Conservation (phyloP, 257 asterid species). For the Nicotiana noctiflora region DNA sequence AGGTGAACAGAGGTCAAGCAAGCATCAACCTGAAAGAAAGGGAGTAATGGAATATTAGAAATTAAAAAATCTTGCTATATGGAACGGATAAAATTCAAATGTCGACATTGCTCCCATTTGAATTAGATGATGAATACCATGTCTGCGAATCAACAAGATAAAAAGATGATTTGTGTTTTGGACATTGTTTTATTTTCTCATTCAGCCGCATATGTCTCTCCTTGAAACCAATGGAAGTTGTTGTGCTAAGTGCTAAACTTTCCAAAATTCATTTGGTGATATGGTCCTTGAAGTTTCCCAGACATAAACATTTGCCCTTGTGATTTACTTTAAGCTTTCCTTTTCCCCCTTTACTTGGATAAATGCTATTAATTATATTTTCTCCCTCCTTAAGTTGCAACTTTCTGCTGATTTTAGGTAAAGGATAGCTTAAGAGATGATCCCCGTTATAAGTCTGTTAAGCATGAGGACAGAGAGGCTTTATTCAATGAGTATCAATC, state of each 20-base stretch:
- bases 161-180: not conserved
- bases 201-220: not conserved
- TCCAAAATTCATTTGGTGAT: not conserved
- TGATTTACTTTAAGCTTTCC: not conserved
- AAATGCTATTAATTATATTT: not conserved
- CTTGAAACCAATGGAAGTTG: not conserved
- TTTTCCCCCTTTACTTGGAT: not conserved
- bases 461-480: slow-evolving; percentile 81
- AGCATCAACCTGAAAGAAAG: not conserved
- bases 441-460: slow-evolving; percentile 79
- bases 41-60: not conserved
- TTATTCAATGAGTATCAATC: slow-evolving; percentile 64
- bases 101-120: not conserved
- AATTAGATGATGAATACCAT: not conserved
- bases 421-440: slow-evolving; percentile 76
- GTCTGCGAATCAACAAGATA: not conserved
- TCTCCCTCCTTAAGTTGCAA: slow-evolving; percentile 6
- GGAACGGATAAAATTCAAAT: not conserved
- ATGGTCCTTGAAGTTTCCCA: not conserved
- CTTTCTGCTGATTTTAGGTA: slow-evolving; percentile 49
- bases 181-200: slow-evolving; percentile 1
- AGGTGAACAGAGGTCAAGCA: not conserved
- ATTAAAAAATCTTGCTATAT: not conserved
- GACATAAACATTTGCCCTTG: not conserved
- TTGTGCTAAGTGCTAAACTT: not conserved